A percentile compares a stretch with the other conserved stretches of the same genome.
Evolutionary conservation across 2,329 filamentous ascomycete species (phyloP).

Genomic region (Seiridium cupressi): DNA sequence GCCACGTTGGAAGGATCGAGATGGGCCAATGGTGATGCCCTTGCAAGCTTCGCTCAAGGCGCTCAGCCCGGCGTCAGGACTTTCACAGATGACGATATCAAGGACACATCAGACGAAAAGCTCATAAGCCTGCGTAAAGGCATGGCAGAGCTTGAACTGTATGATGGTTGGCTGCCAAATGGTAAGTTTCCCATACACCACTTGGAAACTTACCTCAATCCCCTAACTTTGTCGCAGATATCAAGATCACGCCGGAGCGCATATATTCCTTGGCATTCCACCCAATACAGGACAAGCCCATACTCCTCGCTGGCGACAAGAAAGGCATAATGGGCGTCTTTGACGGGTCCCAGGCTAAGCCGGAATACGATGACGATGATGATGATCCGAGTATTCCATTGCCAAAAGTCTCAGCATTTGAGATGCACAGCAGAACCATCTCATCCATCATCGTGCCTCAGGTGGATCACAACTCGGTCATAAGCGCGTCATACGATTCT

Average conservation of each 20-base stretch:
- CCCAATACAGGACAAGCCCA: constrained; percentile 77
- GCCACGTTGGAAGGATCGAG: constrained; percentile 78
- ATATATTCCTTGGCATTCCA: constrained; percentile 89
- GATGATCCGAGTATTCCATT: constrained; percentile 66
- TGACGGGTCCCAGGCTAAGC: constrained; percentile 72
- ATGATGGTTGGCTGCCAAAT: constrained; percentile 80
- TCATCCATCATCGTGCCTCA: constrained; percentile 78
- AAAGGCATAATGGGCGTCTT: constrained; percentile 88
- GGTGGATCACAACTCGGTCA: constrained; percentile 71
- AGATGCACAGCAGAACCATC: constrained; percentile 87
- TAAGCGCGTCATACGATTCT: constrained; percentile 88
- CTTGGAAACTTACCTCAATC: background rate
- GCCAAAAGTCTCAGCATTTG: constrained; percentile 84
- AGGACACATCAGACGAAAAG: constrained; percentile 74
- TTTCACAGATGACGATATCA: constrained; percentile 80
- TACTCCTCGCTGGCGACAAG: constrained; percentile 94
- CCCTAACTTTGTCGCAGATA: constrained; percentile 51
- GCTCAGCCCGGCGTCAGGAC: constrained; percentile 81
- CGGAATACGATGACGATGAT: constrained; percentile 56
- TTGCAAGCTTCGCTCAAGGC: constrained; percentile 60
- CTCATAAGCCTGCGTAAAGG: constrained; percentile 70
- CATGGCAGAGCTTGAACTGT: constrained; percentile 76
- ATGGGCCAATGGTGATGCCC: constrained; percentile 67
- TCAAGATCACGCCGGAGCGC: constrained; percentile 87
- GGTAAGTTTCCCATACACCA: constrained; percentile 44